Evolutionary conservation across 2,329 filamentous ascomycete genomes (phyloP), one percentile per base, ranked within the genome.

Genomic region (Fusarium decemcellulare): DNA sequence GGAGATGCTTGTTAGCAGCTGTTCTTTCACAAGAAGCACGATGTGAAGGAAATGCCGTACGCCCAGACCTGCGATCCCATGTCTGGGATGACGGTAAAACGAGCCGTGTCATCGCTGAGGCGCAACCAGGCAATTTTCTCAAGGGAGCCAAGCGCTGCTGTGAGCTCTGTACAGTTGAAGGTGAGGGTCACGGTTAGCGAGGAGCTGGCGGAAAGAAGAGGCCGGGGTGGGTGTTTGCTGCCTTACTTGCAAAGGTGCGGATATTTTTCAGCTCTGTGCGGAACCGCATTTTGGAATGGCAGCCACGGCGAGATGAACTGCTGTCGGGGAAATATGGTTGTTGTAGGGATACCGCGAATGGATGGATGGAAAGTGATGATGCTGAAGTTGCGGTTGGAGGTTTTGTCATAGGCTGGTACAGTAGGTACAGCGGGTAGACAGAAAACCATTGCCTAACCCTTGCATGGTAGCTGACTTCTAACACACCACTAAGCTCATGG

Each of bases 31-130:
- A 50, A 30, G 18, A 9, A 23, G n/a, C n/a, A 12, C 46, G n/a
- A 34, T 48, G 23, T 29, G 43, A 15, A 59, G 30, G 27, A 23
- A 44, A 39, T 34, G 11, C 68, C 91, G 77, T 86, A 95, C 86
- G 94, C 93, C 96, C 96, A 99, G 58, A 98, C 95, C 85, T 98
- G 95, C 9, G 94, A 97, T 64, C 96, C 95, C 76, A 93, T 92
- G 78, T 98, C 94, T 1, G 96, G 95, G 67, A 98, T 95, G 75
- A 98, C 93, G 64, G 96, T 98, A 82, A 99, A 97, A 73, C 95
- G 94, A 60, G 95, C 91, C 59, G 91, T 91, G 63, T 95, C 91
- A 81, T 97, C 90, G 81, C 95, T 93, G 36, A 99, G 88, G 71
- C 94, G 92, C 68, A 97, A 87, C 94, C 95, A 97, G 47, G 93